Conservation (phyloP, 495 filamentous ascomycete genomes). For the Pseudoneurospora amorphoporcata region DNA sequence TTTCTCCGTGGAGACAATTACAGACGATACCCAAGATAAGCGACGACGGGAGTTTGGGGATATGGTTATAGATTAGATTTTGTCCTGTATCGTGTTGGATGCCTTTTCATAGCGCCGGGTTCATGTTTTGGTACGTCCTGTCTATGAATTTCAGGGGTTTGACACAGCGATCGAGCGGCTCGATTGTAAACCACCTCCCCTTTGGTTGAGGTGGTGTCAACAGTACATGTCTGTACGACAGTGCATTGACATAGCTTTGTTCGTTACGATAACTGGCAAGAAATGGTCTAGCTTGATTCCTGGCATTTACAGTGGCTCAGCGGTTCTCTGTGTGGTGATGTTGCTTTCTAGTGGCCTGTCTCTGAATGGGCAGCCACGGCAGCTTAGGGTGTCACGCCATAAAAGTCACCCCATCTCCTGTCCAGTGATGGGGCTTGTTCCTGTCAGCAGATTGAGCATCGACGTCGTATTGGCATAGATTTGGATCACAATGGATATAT, state of each 20-base stretch:
- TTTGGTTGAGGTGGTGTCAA: neutral
- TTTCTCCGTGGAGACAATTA: slow-evolving; percentile 4
- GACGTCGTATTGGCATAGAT: neutral
- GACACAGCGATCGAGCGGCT: neutral
- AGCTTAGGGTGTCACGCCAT: neutral
- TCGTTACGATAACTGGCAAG: neutral
- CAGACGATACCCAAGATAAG: slow-evolving; percentile 21
- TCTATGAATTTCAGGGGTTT: neutral
- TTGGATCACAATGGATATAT: neutral
- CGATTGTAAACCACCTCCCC: neutral
- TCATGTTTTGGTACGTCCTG: neutral
- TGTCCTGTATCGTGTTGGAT: slow-evolving; percentile 6
- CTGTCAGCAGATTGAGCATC: neutral
- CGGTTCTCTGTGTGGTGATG: neutral
- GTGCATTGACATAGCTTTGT: neutral
- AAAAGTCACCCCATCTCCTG: neutral
- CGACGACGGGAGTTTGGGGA: slow-evolving; percentile 11
- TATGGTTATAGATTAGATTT: slow-evolving; percentile 5
- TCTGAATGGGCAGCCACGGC: neutral
- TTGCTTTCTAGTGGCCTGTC: neutral
- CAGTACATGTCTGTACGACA: neutral
- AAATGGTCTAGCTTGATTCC: neutral
- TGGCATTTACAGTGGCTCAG: neutral
- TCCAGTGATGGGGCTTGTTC: neutral
- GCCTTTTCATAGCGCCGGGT: neutral